Percentiles rank a stretch among this genome's conserved stretches.
These are phyloP conservation scores for Ophiocordyceps robertsii DNA, from an alignment of 2,329 filamentous ascomycete species.

Conservation along the genomic window DNA sequence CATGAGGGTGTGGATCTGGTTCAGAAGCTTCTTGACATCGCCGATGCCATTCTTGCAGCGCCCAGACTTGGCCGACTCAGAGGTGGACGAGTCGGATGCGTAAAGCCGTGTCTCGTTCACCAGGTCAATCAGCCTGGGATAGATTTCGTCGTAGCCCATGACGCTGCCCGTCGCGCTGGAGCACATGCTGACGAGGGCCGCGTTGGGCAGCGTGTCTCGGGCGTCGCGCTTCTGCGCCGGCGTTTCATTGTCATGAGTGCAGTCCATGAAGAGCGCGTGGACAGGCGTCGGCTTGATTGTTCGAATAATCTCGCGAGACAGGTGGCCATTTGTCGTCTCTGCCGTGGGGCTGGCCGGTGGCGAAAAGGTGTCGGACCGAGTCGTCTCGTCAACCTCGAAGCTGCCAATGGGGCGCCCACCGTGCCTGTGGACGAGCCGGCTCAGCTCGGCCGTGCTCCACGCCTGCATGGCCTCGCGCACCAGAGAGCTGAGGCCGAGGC, in stretches of 20 bases:
- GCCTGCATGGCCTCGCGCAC: constrained; percentile 98
- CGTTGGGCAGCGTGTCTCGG: constrained; percentile 85
- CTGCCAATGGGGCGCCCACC: constrained; percentile 91
- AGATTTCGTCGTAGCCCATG: constrained; percentile 96
- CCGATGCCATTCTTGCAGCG: constrained; percentile 75
- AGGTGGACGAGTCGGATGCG: constrained; percentile 57
- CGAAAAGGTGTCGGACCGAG: constrained; percentile 38
- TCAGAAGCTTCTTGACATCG: constrained; percentile 80
- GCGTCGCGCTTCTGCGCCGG: constrained; percentile 92
- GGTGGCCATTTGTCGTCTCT: constrained; percentile 16
- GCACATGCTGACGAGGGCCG: constrained; percentile 91
- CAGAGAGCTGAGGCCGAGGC: constrained; percentile 77
- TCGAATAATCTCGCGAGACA: constrained; percentile 53
- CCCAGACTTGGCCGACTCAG: constrained; percentile 45
- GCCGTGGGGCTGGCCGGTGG: constrained; percentile 17
- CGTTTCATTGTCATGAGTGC: constrained; percentile 95
- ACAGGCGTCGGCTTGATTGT: constrained; percentile 79
- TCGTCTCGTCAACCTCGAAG: constrained; percentile 85
- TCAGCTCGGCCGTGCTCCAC: constrained; percentile 89
- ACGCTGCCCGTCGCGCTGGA: constrained; percentile 88
- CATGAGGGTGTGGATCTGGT: constrained; percentile 91
- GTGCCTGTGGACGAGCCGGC: constrained; percentile 82
- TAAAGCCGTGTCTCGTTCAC: constrained; percentile 83
- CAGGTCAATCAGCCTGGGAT: constrained; percentile 83
- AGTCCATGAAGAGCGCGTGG: constrained; percentile 96